phyloP scores from a whole-genome alignment of 306 rosid species.

The Begonia loranthoides region DNA sequence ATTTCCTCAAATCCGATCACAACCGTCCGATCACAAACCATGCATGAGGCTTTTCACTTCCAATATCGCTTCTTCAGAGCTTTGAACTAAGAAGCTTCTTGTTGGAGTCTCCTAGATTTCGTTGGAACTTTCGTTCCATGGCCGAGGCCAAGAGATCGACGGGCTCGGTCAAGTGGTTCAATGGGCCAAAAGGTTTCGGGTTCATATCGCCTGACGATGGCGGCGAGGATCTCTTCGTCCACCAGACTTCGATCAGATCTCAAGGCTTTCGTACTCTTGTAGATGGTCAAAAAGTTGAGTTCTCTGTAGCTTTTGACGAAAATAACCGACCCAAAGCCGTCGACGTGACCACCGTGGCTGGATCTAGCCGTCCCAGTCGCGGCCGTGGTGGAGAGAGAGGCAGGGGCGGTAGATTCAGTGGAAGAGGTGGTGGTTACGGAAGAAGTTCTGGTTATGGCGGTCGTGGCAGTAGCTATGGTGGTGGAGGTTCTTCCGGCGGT shows the following conservation, averaged over 20 bases:
- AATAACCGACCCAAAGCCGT: conserved; percentile 58
- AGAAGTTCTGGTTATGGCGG: conserved; percentile 12
- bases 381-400: conserved; percentile 23
- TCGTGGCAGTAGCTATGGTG: conserved; percentile 9
- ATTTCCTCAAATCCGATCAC: too few species aligned
- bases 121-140: too few species aligned
- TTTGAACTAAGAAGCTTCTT: too few species aligned
- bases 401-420: conserved; percentile 12
- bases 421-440: conserved; percentile 8
- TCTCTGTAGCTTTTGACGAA: conserved; percentile 26
- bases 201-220: conserved; percentile 61
- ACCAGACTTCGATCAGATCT: conserved; percentile 67
- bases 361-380: conserved; percentile 24
- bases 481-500: conserved; percentile 15
- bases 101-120: too few species aligned
- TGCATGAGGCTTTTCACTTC: too few species aligned
- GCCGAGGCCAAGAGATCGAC: conserved; percentile 19
- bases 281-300: conserved; percentile 55
- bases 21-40: too few species aligned
- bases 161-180: conserved; percentile 78
- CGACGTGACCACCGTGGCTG: conserved; percentile 26
- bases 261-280: conserved; percentile 53
- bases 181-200: conserved; percentile 60
- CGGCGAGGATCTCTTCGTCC: conserved; percentile 65
- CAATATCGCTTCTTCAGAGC: too few species aligned